Conservation (phyloP, 23 red algal genomes). For the Chondrus crispus region DNA sequence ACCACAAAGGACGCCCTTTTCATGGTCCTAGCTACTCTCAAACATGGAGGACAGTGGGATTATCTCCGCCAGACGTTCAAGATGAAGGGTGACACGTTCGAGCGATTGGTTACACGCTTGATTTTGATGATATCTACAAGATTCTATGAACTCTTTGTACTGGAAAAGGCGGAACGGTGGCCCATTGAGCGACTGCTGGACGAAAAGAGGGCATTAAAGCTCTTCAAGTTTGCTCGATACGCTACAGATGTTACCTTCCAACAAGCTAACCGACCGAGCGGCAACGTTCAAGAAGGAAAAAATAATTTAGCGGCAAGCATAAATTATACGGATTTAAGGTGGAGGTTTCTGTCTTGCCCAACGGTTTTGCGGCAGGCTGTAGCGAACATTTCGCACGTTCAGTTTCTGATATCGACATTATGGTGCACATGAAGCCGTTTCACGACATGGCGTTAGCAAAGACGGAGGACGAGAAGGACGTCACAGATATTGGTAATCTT, state of each 20-base stretch:
- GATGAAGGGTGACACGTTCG: neutral
- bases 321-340: neutral
- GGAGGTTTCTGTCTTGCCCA: neutral
- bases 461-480: neutral
- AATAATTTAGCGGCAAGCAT: neutral
- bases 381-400: neutral
- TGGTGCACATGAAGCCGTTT: neutral
- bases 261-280: neutral
- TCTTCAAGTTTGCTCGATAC: neutral
- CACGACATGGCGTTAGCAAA: neutral
- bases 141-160: neutral
- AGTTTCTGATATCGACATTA: conserved; percentile 6
- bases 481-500: neutral
- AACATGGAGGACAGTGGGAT: neutral
- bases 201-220: neutral
- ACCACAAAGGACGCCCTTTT: neutral
- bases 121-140: neutral
- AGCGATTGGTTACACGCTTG: neutral
- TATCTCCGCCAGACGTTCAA: neutral
- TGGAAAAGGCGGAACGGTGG: neutral
- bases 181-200: neutral
- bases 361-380: neutral
- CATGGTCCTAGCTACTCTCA: neutral
- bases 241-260: neutral
- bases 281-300: neutral